These are phyloP conservation scores for Oryza longistaminata DNA, from an alignment of 176 grass and related monocot genomes.

Conservation along the genomic window DNA sequence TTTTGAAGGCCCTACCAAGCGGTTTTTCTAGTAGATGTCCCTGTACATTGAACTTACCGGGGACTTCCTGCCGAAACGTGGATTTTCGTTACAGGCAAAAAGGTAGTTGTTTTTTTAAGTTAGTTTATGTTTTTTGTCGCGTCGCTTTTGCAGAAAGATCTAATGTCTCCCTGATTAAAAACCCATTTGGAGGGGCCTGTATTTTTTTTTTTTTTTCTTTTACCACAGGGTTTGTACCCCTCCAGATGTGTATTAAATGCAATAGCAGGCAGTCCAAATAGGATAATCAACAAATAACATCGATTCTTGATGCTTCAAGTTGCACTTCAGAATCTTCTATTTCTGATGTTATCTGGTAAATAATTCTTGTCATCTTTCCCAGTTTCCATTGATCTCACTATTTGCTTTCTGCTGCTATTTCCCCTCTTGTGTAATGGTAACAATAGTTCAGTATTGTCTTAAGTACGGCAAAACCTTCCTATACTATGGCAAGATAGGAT, in stretches of 20 bases:
- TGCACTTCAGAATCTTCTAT: conserved; percentile 39
- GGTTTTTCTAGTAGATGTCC: conserved; percentile 86
- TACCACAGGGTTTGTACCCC: conserved; percentile 58
- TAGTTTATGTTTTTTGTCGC: background rate
- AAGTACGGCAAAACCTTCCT: background rate
- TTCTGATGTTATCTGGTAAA: conserved; percentile 84
- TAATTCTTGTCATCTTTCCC: conserved; percentile 20
- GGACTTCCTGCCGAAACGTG: conserved; percentile 84
- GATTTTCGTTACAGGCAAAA: conserved; percentile 89
- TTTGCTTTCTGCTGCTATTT: conserved; percentile 12
- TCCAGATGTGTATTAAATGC: conserved; percentile 76
- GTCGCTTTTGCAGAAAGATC: background rate
- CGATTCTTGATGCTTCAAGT: conserved; percentile 23
- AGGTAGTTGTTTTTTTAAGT: conserved; percentile 50
- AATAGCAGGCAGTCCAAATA: conserved; percentile 34
- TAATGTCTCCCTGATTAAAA: background rate
- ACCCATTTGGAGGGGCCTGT: too few species aligned
- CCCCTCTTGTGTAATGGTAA: background rate
- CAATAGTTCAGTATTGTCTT: conserved; percentile 14
- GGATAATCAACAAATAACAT: conserved; percentile 34
- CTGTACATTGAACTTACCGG: conserved; percentile 65
- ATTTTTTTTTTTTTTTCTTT: too few species aligned
- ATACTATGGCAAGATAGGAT: background rate
- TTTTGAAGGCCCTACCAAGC: conserved; percentile 69
- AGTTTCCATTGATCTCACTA: background rate